Conservation (phyloP, 768 basidiomycete species). For the Cyclocybe aegerita region DNA sequence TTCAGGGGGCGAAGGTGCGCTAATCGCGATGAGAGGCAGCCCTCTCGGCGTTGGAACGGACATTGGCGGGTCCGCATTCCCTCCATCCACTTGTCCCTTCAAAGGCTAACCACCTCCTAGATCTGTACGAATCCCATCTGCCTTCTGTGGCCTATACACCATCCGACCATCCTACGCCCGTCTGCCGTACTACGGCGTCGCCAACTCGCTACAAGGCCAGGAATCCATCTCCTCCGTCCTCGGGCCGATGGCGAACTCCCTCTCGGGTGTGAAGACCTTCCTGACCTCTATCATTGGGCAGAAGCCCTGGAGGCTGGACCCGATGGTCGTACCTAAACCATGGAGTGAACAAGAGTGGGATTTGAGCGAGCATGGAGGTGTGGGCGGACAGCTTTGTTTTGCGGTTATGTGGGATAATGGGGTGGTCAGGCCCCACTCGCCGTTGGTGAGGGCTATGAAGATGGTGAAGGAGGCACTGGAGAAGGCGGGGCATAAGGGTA, state of each 20-base stretch:
- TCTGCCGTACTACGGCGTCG: conserved; percentile 52
- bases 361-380: conserved; percentile 45
- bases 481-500: conserved; percentile 50
- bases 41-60: conserved; percentile 65
- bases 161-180: conserved; percentile 57
- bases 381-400: conserved; percentile 41
- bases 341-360: conserved; percentile 47
- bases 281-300: conserved; percentile 47
- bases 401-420: conserved; percentile 52
- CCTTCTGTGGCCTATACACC: conserved; percentile 58
- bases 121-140: conserved; percentile 56
- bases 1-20: conserved; percentile 66
- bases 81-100: background rate
- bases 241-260: conserved; percentile 53
- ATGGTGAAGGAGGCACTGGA: conserved; percentile 43
- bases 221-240: conserved; percentile 57
- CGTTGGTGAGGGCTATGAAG: conserved; percentile 49
- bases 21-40: conserved; percentile 59
- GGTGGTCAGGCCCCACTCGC: conserved; percentile 49
- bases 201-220: conserved; percentile 53
- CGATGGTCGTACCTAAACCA: conserved; percentile 44
- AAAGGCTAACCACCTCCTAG: conserved; percentile 22
- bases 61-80: conserved; percentile 49
- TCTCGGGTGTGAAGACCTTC: conserved; percentile 54
- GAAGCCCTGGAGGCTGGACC: conserved; percentile 58